phyloP scores from a whole-genome alignment of 1,284 basidiomycete genomes.

The Phellopilus nigrolimitatus region DNA sequence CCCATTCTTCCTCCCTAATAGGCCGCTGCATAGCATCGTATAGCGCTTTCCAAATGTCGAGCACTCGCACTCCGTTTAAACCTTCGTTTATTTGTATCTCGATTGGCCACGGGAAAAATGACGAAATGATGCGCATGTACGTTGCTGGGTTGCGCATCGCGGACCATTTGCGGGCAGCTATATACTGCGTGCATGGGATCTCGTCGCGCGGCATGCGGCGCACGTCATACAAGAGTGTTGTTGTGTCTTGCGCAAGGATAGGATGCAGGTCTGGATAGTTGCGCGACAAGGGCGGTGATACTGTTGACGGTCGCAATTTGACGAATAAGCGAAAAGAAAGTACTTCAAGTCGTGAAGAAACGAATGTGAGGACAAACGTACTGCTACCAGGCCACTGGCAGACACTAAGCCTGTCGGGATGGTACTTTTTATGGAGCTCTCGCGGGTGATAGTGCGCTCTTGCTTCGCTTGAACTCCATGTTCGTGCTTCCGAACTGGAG shows the following conservation, averaged over 20 bases:
- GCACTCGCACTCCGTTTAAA: background rate
- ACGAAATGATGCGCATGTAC: slow-evolving; percentile 47
- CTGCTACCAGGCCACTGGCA: too few species aligned
- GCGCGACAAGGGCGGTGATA: background rate
- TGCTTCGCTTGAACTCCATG: too few species aligned
- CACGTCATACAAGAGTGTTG: slow-evolving; percentile 46
- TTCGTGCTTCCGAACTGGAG: too few species aligned
- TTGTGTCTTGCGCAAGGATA: slow-evolving; percentile 46
- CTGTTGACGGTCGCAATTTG: background rate
- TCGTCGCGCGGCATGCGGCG: slow-evolving; percentile 36
- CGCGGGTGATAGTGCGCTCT: too few species aligned
- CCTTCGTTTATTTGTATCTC: slow-evolving; percentile 35
- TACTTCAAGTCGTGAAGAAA: too few species aligned
- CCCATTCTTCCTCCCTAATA: background rate
- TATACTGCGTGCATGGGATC: slow-evolving; percentile 40
- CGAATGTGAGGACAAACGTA: too few species aligned
- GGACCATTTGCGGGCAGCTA: slow-evolving; percentile 31
- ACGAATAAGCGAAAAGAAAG: too few species aligned
- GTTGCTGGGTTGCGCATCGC: slow-evolving; percentile 34
- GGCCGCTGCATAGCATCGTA: background rate
- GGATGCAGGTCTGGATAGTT: slow-evolving; percentile 45
- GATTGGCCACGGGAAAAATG: slow-evolving; percentile 55
- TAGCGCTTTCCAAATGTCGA: slow-evolving; percentile 6
- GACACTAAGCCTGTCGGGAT: too few species aligned
- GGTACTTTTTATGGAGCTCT: too few species aligned